Evolutionary conservation across 352 stramenopile species (phyloP), one percentile per base, ranked within the genome.

Genomic region (Globisporangium ultimum): DNA sequence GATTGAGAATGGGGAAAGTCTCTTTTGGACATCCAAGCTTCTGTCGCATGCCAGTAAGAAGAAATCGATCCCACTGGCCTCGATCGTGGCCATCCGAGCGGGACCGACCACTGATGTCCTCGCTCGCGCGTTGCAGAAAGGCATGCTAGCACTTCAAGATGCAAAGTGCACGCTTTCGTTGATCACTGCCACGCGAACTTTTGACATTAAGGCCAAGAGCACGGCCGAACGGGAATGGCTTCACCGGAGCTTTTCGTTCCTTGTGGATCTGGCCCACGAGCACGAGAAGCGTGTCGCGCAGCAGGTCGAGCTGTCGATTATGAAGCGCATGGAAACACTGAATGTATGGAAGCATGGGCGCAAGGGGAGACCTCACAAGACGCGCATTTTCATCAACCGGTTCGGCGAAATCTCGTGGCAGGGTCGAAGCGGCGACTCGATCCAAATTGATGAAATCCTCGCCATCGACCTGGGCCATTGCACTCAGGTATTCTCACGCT

Each of bases 401-500:
- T 94, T 89, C 45, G 85, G 85, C 32, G 85, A 94, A 61, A 67
- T 94, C 13, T 89, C 85, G 56, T 94, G 85, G 85, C 75, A 89
- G 28, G 85, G 85, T 2, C 81, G 84, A 12, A 92, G 78, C 47
- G 74, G 75, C 46, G 83, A 91, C 60, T 87, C 81, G 28, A 75
- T 94, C 57, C 74, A 90, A 59, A 62, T 94, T 14, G 78, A 91
- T 58, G 82, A 94, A 28, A 86, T 94, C 45, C 43, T 68, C 3
- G 53, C 69, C 0, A 74, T 94, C n/a, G 66, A 81, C 11, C 48
- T 76, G 49, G 85, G 85, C 3, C 78, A 80, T 2, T 54, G 53
- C n/a, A 94, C 85, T 8, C 66, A 72, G 1, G 85, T 94, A 5
- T 92, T 94, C 60, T 59, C 71, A 12, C 72, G 85, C 18, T 74